Conservation (phyloP, 2,329 filamentous ascomycete species). For the Monilinia fructigena region DNA sequence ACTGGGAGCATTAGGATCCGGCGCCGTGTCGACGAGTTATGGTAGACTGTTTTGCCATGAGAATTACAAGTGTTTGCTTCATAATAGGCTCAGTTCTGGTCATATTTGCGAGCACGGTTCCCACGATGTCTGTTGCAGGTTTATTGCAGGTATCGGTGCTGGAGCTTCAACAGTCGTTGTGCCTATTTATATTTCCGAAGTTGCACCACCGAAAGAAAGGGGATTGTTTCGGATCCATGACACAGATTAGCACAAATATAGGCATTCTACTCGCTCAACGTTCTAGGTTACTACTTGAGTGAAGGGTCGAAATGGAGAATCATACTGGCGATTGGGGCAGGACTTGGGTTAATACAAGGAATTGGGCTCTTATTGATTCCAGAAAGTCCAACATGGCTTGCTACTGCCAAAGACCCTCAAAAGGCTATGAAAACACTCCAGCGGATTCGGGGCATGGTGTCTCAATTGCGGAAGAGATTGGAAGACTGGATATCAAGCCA, state of each 20-base stretch:
- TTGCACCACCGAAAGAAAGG: conserved; percentile 70
- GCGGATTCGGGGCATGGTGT: conserved; percentile 65
- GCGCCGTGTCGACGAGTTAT: conserved; percentile 72
- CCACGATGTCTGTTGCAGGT: conserved; percentile 66
- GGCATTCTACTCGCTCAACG: conserved; percentile 83
- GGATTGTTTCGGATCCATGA: conserved; percentile 85
- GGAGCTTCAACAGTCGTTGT: conserved; percentile 90
- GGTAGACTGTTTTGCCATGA: conserved; percentile 77
- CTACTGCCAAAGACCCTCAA: conserved; percentile 58
- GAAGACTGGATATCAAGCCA: conserved; percentile 53
- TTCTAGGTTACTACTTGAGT: conserved; percentile 84
- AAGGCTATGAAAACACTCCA: conserved; percentile 68
- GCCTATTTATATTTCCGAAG: conserved; percentile 90
- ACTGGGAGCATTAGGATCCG: conserved; percentile 75
- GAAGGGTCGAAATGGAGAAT: conserved; percentile 76
- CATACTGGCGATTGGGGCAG: conserved; percentile 72
- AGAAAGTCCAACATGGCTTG: conserved; percentile 87
- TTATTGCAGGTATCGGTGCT: conserved; percentile 79
- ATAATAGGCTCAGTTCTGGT: conserved; percentile 73
- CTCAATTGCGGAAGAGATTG: conserved; percentile 73
- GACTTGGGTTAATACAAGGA: conserved; percentile 65
- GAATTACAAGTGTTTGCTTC: conserved; percentile 74
- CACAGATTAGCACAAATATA: conserved; percentile 89
- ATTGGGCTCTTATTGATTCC: conserved; percentile 72
- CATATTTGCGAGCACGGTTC: conserved; percentile 66